Percentiles rank a stretch among this genome's conserved stretches.
These are phyloP conservation scores for Suillus subaureus DNA, from an alignment of 768 basidiomycete genomes.

Conservation along the genomic window DNA sequence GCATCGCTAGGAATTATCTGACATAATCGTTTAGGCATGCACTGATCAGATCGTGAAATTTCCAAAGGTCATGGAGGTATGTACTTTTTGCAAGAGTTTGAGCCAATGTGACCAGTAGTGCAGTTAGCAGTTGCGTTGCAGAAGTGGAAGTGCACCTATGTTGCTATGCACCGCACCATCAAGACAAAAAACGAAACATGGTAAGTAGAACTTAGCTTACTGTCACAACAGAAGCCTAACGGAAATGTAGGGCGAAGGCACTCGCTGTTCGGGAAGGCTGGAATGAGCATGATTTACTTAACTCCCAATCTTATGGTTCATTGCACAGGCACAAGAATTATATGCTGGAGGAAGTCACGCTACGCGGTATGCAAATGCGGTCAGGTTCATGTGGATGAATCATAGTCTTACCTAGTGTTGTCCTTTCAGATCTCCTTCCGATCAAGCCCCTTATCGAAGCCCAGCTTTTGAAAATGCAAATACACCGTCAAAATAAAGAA, in stretches of 20 bases:
- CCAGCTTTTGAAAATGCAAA: slow-evolving; percentile 31
- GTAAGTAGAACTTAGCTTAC: slow-evolving; percentile 16
- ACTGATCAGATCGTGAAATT: slow-evolving; percentile 10
- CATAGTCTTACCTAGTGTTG: neutral
- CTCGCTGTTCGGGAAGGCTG: slow-evolving; percentile 46
- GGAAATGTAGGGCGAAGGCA: slow-evolving; percentile 33
- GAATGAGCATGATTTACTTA: slow-evolving; percentile 42
- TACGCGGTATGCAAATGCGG: slow-evolving; percentile 36
- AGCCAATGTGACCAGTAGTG: neutral
- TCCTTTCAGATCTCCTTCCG: slow-evolving; percentile 21
- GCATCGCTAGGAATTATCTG: neutral
- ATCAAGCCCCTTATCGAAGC: slow-evolving; percentile 26
- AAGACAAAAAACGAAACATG: slow-evolving; percentile 18
- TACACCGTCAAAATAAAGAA: slow-evolving; percentile 28
- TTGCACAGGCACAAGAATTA: slow-evolving; percentile 41
- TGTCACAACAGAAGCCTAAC: slow-evolving; percentile 22
- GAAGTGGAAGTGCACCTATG: slow-evolving; percentile 31
- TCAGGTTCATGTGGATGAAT: neutral
- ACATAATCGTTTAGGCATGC: slow-evolving; percentile 8
- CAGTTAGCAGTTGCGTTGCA: slow-evolving; percentile 27
- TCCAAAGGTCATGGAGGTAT: slow-evolving; percentile 16
- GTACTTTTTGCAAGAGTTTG: neutral
- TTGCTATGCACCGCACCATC: neutral
- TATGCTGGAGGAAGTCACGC: slow-evolving; percentile 40
- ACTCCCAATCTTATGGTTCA: slow-evolving; percentile 40